A percentile compares a stretch with the other conserved stretches of the same genome.
Evolutionary conservation across 2,329 filamentous ascomycete species (phyloP).

Genomic region (Ophiocordyceps camponoti-saundersi): DNA sequence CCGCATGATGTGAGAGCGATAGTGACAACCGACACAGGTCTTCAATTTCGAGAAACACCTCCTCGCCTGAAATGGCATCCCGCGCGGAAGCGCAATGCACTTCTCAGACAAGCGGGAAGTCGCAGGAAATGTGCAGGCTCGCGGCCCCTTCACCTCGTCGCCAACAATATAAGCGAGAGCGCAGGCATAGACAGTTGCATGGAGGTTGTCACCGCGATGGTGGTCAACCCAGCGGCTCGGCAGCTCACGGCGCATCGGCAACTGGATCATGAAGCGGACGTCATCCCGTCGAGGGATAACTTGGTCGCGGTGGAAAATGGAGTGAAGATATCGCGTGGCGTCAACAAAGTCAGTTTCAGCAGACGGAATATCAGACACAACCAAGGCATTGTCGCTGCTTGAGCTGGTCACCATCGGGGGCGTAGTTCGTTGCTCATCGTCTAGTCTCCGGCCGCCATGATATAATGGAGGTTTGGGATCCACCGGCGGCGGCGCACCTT

Average conservation of each 20-base stretch:
- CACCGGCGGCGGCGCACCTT: conserved; percentile 4
- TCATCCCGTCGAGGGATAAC: conserved; percentile 7
- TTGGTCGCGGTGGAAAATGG: conserved; percentile 7
- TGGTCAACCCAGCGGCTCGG: conserved; percentile 9
- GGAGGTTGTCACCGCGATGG: conserved; percentile 7
- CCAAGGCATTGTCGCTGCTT: neutral
- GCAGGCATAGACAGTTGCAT: conserved; percentile 9
- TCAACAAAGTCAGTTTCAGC: neutral
- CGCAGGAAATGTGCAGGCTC: conserved; percentile 1
- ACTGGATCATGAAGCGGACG: conserved; percentile 7
- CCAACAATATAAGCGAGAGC: conserved; percentile 16
- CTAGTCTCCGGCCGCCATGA: neutral
- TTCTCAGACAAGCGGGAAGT: conserved; percentile 7
- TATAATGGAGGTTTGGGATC: conserved; percentile 1
- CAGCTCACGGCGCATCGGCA: conserved; percentile 9
- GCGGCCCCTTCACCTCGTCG: conserved; percentile 7
- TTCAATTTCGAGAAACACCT: conserved; percentile 6
- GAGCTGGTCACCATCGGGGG: neutral
- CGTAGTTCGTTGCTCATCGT: neutral
- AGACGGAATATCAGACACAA: neutral
- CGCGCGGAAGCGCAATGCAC: conserved; percentile 11
- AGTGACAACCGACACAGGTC: conserved; percentile 15
- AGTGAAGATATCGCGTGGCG: conserved; percentile 8
- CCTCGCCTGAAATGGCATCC: conserved; percentile 5
- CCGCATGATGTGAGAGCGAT: conserved; percentile 9